Conservation (phyloP, 305 asterid species). For the Fraxinus baroniana region DNA sequence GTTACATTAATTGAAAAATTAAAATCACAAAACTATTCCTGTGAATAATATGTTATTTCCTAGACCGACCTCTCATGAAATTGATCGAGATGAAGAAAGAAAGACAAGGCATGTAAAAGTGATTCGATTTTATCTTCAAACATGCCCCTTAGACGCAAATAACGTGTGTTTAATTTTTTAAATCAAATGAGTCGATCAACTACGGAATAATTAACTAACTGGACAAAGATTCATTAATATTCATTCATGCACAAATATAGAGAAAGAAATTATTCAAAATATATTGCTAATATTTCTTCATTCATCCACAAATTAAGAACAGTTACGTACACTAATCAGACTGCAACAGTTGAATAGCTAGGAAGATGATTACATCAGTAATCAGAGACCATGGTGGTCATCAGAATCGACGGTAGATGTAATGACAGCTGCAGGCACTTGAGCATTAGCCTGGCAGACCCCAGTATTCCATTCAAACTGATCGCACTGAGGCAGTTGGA, state of each 20-base stretch:
- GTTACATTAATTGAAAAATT: background rate
- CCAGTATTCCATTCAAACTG: conserved; percentile 44
- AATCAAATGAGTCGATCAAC: background rate
- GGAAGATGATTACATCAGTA: background rate
- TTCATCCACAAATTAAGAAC: background rate
- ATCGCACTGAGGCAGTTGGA: conserved; percentile 38
- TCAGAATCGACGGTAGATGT: conserved; percentile 34
- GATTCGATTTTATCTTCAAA: background rate
- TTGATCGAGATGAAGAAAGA: background rate
- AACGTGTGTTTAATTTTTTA: background rate
- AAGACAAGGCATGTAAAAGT: background rate
- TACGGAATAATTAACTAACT: background rate
- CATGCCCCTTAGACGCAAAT: background rate
- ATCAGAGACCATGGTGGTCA: conserved; percentile 44
- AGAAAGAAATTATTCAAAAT: background rate
- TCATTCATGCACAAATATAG: background rate
- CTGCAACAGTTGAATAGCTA: background rate
- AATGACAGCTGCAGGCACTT: conserved; percentile 47
- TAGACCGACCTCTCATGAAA: background rate
- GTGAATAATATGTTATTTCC: background rate
- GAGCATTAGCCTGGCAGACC: conserved; percentile 42
- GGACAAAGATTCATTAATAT: background rate
- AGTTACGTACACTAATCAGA: background rate
- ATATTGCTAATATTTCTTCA: background rate
- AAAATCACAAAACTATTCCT: background rate